A percentile compares a stretch with the other conserved stretches of the same genome.
These are phyloP conservation scores for Penicillium sp. DNA, from an alignment of 2,329 filamentous ascomycete species.

Conservation along the genomic window DNA sequence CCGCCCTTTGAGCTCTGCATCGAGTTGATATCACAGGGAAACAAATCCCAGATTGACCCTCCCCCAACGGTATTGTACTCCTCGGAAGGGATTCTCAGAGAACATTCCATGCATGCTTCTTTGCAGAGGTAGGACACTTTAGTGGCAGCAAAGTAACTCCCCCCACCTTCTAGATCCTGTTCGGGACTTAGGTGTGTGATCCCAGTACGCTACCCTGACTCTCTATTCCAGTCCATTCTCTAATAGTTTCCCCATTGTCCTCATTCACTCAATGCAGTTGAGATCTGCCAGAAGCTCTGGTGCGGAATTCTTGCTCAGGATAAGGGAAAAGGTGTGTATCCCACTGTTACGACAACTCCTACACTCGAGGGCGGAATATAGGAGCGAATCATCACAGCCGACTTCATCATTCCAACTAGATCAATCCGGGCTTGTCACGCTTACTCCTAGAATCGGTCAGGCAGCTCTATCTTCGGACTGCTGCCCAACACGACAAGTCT, in stretches of 20 bases:
- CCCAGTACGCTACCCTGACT: slow-evolving; percentile 18
- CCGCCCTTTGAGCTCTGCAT: slow-evolving; percentile 19
- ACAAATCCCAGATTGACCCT: neutral
- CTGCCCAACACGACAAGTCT: slow-evolving; percentile 14
- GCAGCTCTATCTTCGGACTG: slow-evolving; percentile 7
- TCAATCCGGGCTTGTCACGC: neutral
- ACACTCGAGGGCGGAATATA: slow-evolving; percentile 10
- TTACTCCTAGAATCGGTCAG: neutral
- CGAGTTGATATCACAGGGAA: slow-evolving; percentile 9
- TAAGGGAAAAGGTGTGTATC: slow-evolving; percentile 13
- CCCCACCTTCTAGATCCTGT: slow-evolving; percentile 5
- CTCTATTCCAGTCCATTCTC: slow-evolving; percentile 18
- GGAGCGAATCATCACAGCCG: neutral
- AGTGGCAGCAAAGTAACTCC: slow-evolving; percentile 18
- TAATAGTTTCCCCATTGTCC: slow-evolving; percentile 20
- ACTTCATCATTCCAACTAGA: slow-evolving; percentile 4
- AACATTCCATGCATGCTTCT: slow-evolving; percentile 42
- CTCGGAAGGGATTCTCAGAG: slow-evolving; percentile 20
- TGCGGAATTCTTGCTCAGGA: neutral
- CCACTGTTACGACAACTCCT: neutral
- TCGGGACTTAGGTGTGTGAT: slow-evolving; percentile 8
- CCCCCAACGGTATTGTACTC: neutral
- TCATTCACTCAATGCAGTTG: neutral
- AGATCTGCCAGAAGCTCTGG: neutral
- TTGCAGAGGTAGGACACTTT: slow-evolving; percentile 34